A percentile compares a stretch with the other conserved stretches of the same genome.
Conservation (phyloP, 129 eudicot genomes). For the Chrysanthemum seticuspe region DNA sequence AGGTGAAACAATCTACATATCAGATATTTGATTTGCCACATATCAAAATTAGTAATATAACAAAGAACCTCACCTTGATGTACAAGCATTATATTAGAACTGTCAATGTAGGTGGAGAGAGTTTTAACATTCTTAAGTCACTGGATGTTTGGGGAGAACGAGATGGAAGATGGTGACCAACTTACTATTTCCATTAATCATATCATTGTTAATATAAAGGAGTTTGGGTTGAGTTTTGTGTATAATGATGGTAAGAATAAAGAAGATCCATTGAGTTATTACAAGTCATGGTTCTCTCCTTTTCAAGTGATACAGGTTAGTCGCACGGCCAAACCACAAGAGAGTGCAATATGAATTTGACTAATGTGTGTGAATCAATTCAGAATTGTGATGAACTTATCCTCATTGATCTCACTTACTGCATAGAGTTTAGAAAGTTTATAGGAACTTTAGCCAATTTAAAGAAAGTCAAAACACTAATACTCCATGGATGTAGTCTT, state of each 20-base stretch:
- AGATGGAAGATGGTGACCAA: background rate
- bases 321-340: too few species aligned
- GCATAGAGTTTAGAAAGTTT: too few species aligned
- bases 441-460: too few species aligned
- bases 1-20: background rate
- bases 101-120: background rate
- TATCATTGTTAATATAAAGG: too few species aligned
- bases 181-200: background rate
- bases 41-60: background rate
- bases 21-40: background rate
- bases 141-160: slow-evolving; percentile 7
- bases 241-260: background rate
- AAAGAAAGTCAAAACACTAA: too few species aligned
- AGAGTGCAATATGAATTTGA: background rate
- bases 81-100: background rate
- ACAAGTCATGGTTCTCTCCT: background rate
- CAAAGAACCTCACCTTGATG: background rate
- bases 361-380: background rate
- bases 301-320: too few species aligned
- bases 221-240: background rate
- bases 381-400: background rate
- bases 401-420: too few species aligned
- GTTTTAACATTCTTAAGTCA: background rate
- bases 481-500: too few species aligned
- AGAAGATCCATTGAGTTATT: background rate